These are phyloP conservation scores for Abelmoschus esculentus DNA, from an alignment of 345 rosid species.

Conservation along the genomic window DNA sequence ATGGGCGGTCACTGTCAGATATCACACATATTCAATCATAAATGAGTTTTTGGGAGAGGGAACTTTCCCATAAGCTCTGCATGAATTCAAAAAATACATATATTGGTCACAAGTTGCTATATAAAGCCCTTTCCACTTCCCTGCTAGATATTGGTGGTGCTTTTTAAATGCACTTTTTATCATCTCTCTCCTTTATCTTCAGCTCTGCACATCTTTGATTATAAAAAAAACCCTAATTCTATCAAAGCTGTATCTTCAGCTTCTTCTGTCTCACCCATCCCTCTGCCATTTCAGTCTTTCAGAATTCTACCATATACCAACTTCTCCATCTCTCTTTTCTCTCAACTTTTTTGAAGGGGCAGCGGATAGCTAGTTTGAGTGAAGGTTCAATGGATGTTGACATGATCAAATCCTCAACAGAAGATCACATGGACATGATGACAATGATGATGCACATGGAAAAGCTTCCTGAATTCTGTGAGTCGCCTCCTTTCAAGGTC, in stretches of 20 bases:
- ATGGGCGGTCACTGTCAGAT: constrained; percentile 20
- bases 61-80: background rate
- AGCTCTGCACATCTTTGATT: constrained; percentile 21
- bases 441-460: constrained; percentile 65
- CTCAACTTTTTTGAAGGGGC: background rate
- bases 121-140: constrained; percentile 11
- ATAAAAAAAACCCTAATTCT: constrained; percentile 14
- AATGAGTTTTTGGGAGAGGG: constrained; percentile 8
- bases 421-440: constrained; percentile 43
- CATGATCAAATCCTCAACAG: constrained; percentile 30
- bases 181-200: constrained; percentile 12
- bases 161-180: constrained; percentile 6
- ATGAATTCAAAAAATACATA: background rate
- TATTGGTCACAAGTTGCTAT: constrained; percentile 16
- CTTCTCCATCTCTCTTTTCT: constrained; percentile 21
- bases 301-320: background rate
- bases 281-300: constrained; percentile 15
- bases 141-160: constrained; percentile 10
- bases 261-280: constrained; percentile 24
- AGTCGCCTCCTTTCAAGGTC: constrained; percentile 8
- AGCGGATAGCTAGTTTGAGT: background rate
- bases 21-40: constrained; percentile 6
- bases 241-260: constrained; percentile 2
- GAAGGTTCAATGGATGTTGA: constrained; percentile 35
- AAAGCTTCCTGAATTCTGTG: constrained; percentile 54